Percentiles rank a stretch among this genome's conserved stretches.
phyloP scores from a whole-genome alignment of 2,329 filamentous ascomycete genomes.

The Lecanicillium sp. region DNA sequence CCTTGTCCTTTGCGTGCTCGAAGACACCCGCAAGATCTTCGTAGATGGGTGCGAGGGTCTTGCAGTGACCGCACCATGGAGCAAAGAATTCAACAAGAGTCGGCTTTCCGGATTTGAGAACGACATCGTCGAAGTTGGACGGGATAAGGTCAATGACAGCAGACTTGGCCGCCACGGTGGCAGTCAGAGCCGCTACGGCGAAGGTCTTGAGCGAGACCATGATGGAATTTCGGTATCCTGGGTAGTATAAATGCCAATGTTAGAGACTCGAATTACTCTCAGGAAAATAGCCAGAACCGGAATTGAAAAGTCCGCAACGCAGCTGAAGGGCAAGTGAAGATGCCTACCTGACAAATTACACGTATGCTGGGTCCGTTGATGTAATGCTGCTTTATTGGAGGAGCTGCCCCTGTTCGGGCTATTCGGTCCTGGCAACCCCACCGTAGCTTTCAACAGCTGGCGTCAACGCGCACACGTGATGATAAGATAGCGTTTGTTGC shows the following conservation, averaged over 20 bases:
- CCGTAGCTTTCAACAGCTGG: background rate
- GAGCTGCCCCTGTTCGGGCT: constrained; percentile 3
- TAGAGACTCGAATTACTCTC: background rate
- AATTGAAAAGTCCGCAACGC: background rate
- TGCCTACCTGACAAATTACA: constrained; percentile 7
- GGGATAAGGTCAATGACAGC: constrained; percentile 86
- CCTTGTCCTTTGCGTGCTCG: constrained; percentile 59
- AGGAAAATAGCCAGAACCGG: background rate
- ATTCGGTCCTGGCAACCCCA: background rate
- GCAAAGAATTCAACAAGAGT: constrained; percentile 97
- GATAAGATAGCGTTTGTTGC: constrained; percentile 12
- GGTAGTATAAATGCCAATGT: background rate
- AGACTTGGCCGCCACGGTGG: constrained; percentile 58
- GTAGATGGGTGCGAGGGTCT: constrained; percentile 88
- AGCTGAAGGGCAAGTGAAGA: background rate
- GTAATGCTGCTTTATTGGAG: background rate
- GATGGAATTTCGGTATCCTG: constrained; percentile 14
- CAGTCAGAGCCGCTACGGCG: constrained; percentile 46
- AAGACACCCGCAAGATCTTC: constrained; percentile 78
- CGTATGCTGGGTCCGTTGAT: constrained; percentile 4
- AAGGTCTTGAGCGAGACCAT: constrained; percentile 56
- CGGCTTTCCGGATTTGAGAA: constrained; percentile 86
- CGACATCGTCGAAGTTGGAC: constrained; percentile 82
- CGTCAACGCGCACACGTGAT: constrained; percentile 13
- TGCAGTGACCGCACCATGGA: constrained; percentile 99